Evolutionary conservation across 2,329 filamentous ascomycete genomes (phyloP).

Genomic region (Byssothecium circinans): DNA sequence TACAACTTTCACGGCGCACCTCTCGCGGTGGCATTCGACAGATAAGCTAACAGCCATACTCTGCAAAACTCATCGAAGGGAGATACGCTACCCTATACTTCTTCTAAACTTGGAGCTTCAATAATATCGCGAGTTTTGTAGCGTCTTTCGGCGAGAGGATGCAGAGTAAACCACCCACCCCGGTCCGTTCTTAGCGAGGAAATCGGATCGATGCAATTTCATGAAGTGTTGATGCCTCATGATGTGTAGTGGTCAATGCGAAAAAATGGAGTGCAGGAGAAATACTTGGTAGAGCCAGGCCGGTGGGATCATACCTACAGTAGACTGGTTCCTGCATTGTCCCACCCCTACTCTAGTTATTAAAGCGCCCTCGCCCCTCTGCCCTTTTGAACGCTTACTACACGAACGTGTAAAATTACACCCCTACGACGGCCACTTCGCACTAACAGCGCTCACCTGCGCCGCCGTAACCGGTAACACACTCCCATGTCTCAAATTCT

Average conservation of each 20-base stretch:
- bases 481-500: conserved; percentile 55
- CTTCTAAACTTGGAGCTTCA: too few relatives aligned
- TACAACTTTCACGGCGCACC: conserved; percentile 34
- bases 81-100: too few relatives aligned
- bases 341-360: too few relatives aligned
- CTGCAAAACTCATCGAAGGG: too few relatives aligned
- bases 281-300: too few relatives aligned
- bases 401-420: neutral
- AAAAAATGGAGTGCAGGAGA: neutral
- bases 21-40: too few relatives aligned
- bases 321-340: too few relatives aligned
- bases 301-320: too few relatives aligned
- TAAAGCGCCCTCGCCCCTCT: too few relatives aligned
- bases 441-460: conserved; percentile 47
- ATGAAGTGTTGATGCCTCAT: conserved; percentile 1
- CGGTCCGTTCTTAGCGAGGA: neutral
- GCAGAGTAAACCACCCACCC: neutral
- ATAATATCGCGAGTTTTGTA: conserved; percentile 9
- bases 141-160: too few relatives aligned
- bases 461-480: conserved; percentile 53
- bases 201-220: neutral
- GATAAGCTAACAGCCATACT: too few relatives aligned
- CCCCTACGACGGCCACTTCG: conserved; percentile 21
- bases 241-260: conserved; percentile 6
- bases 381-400: too few relatives aligned